Base-by-base conservation (phyloP, 2,329 filamentous ascomycete genomes). In the Raffaelea albimanens region DNA sequence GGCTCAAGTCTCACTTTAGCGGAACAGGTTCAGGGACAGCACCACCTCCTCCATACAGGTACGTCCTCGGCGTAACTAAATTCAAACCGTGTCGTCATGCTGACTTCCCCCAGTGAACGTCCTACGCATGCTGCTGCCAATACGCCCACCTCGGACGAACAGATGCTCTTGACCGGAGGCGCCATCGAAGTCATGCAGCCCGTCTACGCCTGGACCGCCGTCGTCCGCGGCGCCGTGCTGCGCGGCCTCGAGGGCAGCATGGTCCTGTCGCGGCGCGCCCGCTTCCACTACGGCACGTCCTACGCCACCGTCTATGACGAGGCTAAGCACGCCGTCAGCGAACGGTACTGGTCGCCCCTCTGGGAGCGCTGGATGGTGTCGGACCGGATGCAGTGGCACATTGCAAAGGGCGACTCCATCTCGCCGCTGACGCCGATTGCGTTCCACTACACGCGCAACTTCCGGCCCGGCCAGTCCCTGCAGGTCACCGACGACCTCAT, bases 391-490 rank as follows among this genome's bases (percentile, higher is more conserved):
- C 83, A 88, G 64, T 90, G 86, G 86, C 85, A 89, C 63, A 87
- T 89, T 60, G 78, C 80, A 52, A 88, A 87, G 75, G 85, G 83
- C 49, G 84, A 87, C 55, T 77, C 84, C 34, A 76, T 90, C 34
- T 88, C 83, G 8, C 82, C 85, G n/a, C 69, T 80, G 1, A 73
- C 77, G 1, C 85, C 86, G 0, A 83, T 90, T 50, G 84, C 83
- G 2, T 90, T 91, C 65, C 85, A 90, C 68, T 91, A 90, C 66
- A 90, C 86, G 3, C 82, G 86, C 52, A 91, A 90, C 63, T 91
- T 91, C 67, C 78, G 85, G 1, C 84, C 85, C 0, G 82, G 83
- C 0, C 86, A 90, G 63, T 85, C 82, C 0, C 74, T 89, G 7
- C 65, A 87, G 4, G 86, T 91, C 5, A 85, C 86, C 45, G 86